Conservation (phyloP, 768 basidiomycete species). For the Tylopilus rubrobrunneus region DNA sequence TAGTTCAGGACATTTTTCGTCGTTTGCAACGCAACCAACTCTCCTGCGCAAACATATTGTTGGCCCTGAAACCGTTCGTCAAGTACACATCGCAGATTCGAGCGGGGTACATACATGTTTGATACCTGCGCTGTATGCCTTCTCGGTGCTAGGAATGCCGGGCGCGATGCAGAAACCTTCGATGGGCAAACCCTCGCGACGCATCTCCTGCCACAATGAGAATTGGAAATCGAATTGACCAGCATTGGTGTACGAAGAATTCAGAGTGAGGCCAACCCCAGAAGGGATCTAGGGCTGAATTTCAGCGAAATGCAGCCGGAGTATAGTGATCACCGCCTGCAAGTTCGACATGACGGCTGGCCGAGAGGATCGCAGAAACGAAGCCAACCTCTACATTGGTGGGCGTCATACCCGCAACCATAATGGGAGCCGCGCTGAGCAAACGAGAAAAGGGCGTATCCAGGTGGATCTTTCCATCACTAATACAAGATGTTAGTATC, state of each 20-base stretch:
- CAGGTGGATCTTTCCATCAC: conserved; percentile 87
- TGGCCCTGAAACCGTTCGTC: no score
- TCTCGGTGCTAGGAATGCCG: conserved; percentile 94
- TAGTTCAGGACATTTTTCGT: no score
- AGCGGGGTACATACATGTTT: no score
- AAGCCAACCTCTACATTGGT: conserved; percentile 95
- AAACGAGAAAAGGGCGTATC: conserved; percentile 97
- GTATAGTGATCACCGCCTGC: conserved; percentile 99
- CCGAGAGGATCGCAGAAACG: conserved; percentile 86
- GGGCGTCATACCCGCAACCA: conserved; percentile 99
- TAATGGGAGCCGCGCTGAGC: conserved; percentile 83
- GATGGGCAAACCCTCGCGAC: conserved; percentile 88
- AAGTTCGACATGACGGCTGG: conserved; percentile 94
- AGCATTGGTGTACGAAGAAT: conserved; percentile 96
- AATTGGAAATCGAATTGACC: conserved; percentile 96
- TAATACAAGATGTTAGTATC: conserved; percentile 26
- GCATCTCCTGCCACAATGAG: conserved; percentile 65
- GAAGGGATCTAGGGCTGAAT: conserved; percentile 81
- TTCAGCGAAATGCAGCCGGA: conserved; percentile 81
- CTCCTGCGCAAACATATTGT: no score
- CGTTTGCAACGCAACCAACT: no score
- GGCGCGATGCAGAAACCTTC: conserved; percentile 99
- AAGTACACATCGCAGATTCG: no score
- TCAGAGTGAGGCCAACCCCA: conserved; percentile 91
- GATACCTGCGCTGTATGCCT: conserved; percentile 84